Evolutionary conservation across 2,329 filamentous ascomycete genomes (phyloP).

Genomic region (Aspergillus tamarii): DNA sequence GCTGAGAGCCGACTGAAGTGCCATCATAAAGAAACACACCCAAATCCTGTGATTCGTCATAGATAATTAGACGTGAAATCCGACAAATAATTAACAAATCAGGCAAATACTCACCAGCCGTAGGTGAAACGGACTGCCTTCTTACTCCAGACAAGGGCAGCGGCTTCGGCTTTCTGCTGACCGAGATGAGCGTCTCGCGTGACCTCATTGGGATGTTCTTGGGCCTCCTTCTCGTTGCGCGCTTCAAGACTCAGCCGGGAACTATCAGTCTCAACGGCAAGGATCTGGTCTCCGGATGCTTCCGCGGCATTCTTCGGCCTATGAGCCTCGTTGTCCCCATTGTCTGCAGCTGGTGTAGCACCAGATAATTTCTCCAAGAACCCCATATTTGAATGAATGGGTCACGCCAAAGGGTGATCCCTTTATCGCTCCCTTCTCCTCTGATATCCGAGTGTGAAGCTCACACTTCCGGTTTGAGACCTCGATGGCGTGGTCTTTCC

Average conservation of each 20-base stretch:
- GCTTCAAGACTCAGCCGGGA: constrained; percentile 30
- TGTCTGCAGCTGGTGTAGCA: not conserved
- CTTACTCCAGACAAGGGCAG: constrained; percentile 51
- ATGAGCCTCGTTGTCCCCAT: not conserved
- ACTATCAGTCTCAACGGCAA: constrained; percentile 20
- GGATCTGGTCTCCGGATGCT: constrained; percentile 7
- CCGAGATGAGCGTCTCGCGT: constrained; percentile 40
- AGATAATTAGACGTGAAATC: constrained; percentile 10
- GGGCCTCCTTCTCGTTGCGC: constrained; percentile 33
- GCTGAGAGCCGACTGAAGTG: constrained; percentile 47
- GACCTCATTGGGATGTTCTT: constrained; percentile 26
- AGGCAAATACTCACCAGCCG: constrained; percentile 32
- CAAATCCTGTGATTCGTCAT: constrained; percentile 43
- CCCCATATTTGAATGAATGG: constrained; percentile 1
- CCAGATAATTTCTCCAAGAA: not conserved
- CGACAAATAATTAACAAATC: not conserved
- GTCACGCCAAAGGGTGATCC: not conserved
- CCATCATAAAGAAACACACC: constrained; percentile 50
- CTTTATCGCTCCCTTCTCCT: not conserved
- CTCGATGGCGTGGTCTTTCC: not conserved
- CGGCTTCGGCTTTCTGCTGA: constrained; percentile 52
- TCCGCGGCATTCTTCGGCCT: constrained; percentile 2
- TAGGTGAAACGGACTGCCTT: constrained; percentile 38
- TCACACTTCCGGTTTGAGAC: not conserved
- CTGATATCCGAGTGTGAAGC: not conserved